These are phyloP conservation scores for Mallotus nudiflorus DNA, from an alignment of 345 rosid genomes.

Conservation along the genomic window DNA sequence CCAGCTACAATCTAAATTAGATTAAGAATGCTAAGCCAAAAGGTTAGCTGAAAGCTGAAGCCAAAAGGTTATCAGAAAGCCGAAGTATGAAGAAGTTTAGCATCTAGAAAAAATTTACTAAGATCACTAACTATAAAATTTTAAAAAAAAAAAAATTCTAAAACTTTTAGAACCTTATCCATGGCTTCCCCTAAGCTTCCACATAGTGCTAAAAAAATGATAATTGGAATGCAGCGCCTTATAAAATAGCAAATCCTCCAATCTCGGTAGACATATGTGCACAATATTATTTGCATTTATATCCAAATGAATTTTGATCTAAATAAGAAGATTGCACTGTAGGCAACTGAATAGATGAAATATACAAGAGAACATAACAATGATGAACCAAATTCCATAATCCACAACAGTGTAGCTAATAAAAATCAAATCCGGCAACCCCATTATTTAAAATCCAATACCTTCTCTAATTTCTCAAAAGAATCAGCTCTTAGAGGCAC, in stretches of 20 bases:
- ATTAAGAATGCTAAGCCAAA: neutral
- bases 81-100: neutral
- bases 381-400: neutral
- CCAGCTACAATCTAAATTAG: neutral
- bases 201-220: neutral
- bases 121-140: too few relatives aligned
- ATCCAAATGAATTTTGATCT: too few relatives aligned
- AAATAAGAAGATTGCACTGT: too few relatives aligned
- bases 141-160: neutral
- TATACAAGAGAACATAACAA: neutral
- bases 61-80: too few relatives aligned
- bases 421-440: too few relatives aligned
- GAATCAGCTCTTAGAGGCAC: conserved; percentile 67
- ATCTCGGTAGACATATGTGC: too few relatives aligned
- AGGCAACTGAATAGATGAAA: neutral
- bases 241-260: too few relatives aligned
- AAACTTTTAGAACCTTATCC: neutral
- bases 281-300: too few relatives aligned
- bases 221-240: neutral
- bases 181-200: neutral
- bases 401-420: neutral
- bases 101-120: neutral
- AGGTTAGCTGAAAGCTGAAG: too few relatives aligned
- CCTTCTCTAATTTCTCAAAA: conserved; percentile 80
- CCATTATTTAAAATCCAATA: too few relatives aligned